Base-by-base conservation (phyloP, 140 eudicot species). In the Oenanthe javanica region DNA sequence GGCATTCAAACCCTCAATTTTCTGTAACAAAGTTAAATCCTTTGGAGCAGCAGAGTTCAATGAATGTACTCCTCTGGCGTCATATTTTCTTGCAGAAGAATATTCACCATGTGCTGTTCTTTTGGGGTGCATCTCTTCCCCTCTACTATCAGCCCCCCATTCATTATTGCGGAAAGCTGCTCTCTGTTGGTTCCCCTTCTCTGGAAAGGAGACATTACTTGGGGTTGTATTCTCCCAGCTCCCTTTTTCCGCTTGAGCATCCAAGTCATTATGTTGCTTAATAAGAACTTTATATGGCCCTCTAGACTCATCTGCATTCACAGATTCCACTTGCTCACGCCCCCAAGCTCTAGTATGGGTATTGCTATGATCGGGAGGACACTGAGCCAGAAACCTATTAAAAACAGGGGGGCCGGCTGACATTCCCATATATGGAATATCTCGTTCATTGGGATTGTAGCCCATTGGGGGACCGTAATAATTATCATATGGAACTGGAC, bases 391-490 rank as follows among this genome's bases (percentile, higher is more conserved):
- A 79, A 86, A 85, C 88, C 93, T 89, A 84, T 86, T 88, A 84
- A 87, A 88, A 73, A 91, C 89, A 75, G 92, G 92, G 40, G 91
- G 90, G 0, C 87, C 92, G 50, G 89, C 85, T 55, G 93, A 80
- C 94, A 89, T 92, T 86, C 96, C 97, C 96, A 89, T 89, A 77
- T 81, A 89, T 52, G 92, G 89, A 67, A 87, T 77, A 45, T 95
- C 99, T 6, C 89, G 89, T 73, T 93, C 96, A 85, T 83, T 89
- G 51, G 89, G 88, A 85, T 87, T 92, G 87, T 87, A 78, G 80
- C 96, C 97, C 93, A 91, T 88, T 48, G 98, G 97, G 78, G 96
- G 97, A 7, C 98, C 93, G 80, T 84, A 95, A 82, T 89, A 95
- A 50, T 94, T 96, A 49, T 95, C 97, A 77, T 87, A 95, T 25